Evolutionary conservation across 371 early-diverging fungal species (phyloP).

Genomic region (Mucor mucedo): DNA sequence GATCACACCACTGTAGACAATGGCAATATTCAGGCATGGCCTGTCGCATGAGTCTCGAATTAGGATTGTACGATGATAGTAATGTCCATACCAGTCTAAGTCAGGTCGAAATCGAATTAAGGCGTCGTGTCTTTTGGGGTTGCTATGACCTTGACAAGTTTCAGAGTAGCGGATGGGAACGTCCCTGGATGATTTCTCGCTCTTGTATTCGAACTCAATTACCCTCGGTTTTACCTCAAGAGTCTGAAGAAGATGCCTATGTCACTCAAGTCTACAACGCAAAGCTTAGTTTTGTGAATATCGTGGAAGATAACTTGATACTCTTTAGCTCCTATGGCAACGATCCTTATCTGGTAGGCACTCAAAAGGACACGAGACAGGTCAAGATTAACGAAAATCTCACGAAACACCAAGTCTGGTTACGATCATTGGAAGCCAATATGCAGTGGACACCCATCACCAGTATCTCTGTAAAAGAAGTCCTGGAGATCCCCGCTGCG

Average conservation of each 20-base stretch:
- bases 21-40: conserved; percentile 45
- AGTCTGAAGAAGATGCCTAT: conserved; percentile 16
- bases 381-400: neutral
- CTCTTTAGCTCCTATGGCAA: neutral
- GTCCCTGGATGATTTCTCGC: conserved; percentile 41
- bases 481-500: conserved; percentile 32
- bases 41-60: conserved; percentile 36
- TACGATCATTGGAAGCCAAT: conserved; percentile 22
- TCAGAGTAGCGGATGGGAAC: conserved; percentile 39
- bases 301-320: conserved; percentile 14
- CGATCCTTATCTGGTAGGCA: neutral
- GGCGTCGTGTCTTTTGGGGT: conserved; percentile 35
- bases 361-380: neutral
- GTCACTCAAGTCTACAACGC: conserved; percentile 1
- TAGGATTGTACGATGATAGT: conserved; percentile 30
- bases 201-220: conserved; percentile 14
- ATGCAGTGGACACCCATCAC: conserved; percentile 40
- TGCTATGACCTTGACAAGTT: conserved; percentile 41
- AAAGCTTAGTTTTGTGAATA: conserved; percentile 3
- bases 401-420: conserved; percentile 1
- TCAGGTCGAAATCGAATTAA: conserved; percentile 21
- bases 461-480: conserved; percentile 23
- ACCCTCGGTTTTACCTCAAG: conserved; percentile 18
- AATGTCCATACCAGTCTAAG: conserved; percentile 14
- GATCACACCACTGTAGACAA: conserved; percentile 22